phyloP scores from a whole-genome alignment of 441 rosid species.

The Croton laevigatus region DNA sequence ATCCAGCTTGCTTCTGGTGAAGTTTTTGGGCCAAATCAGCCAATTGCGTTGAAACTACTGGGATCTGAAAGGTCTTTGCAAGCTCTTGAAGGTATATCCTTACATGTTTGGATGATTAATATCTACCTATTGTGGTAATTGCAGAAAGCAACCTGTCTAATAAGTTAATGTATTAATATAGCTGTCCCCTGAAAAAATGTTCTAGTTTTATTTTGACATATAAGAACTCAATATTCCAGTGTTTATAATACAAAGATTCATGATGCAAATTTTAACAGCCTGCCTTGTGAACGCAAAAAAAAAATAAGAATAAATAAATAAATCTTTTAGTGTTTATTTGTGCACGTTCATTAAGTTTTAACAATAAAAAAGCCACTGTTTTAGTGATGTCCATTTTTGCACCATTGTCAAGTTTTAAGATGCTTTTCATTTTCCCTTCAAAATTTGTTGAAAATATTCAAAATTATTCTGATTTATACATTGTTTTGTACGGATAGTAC shows the following conservation, averaged over 20 bases:
- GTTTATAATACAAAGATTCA: too few relatives aligned
- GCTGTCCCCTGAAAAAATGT: not conserved
- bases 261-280: not conserved
- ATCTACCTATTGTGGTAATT: not conserved
- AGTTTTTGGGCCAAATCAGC: slow-evolving; percentile 92
- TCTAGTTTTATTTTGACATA: too few relatives aligned
- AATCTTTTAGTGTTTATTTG: not conserved
- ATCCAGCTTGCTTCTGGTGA: slow-evolving; percentile 89
- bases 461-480: too few relatives aligned
- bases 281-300: not conserved
- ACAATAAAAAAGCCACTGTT: not conserved
- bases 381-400: too few relatives aligned
- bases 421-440: too few relatives aligned
- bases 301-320: too few relatives aligned
- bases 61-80: slow-evolving; percentile 89
- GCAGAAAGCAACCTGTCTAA: not conserved
- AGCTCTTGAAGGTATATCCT: slow-evolving; percentile 80
- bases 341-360: not conserved
- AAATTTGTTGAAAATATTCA: too few relatives aligned
- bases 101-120: not conserved
- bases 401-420: too few relatives aligned
- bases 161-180: not conserved
- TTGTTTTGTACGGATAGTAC: too few relatives aligned
- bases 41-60: slow-evolving; percentile 74
- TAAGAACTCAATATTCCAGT: too few relatives aligned